These are phyloP conservation scores for Trametes hirsuta DNA, from an alignment of 1,284 basidiomycete genomes.

Conservation along the genomic window DNA sequence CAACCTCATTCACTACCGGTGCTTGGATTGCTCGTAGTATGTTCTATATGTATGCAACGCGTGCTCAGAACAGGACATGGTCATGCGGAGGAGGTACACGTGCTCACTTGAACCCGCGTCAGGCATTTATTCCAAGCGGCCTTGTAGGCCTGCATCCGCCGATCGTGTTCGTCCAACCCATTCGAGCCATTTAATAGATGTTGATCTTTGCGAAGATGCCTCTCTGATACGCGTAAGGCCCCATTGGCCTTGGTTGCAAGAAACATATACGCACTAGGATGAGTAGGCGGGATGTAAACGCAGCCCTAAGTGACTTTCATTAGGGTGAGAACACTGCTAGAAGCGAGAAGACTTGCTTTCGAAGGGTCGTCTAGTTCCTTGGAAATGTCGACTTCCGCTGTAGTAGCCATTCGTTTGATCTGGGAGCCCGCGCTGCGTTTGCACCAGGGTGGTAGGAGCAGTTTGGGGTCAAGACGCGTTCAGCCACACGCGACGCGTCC, in stretches of 20 bases:
- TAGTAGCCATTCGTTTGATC: not conserved
- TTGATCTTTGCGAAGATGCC: not conserved
- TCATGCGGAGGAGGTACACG: not conserved
- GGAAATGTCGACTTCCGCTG: not conserved
- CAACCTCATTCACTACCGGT: conserved; percentile 31
- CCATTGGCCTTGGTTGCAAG: not conserved
- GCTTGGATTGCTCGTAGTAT: conserved; percentile 29
- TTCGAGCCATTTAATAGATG: not conserved
- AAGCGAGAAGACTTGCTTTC: conserved; percentile 5
- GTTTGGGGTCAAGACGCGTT: not conserved
- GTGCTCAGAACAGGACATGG: conserved; percentile 3
- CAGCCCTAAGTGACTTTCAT: conserved; percentile 23
- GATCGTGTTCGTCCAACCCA: conserved; percentile 35
- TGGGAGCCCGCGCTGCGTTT: not conserved
- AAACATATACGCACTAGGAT: conserved; percentile 1
- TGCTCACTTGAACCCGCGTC: conserved; percentile 36
- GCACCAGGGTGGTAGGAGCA: not conserved
- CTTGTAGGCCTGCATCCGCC: conserved; percentile 35
- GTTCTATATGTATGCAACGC: not conserved
- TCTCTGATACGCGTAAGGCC: not conserved
- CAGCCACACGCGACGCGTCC: not conserved
- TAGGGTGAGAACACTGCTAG: not conserved
- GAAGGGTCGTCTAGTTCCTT: conserved; percentile 25
- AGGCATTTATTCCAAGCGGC: conserved; percentile 38
- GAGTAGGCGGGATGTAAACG: conserved; percentile 33